phyloP scores from a whole-genome alignment of 805 yeast species.

The Lachancea sp. region DNA sequence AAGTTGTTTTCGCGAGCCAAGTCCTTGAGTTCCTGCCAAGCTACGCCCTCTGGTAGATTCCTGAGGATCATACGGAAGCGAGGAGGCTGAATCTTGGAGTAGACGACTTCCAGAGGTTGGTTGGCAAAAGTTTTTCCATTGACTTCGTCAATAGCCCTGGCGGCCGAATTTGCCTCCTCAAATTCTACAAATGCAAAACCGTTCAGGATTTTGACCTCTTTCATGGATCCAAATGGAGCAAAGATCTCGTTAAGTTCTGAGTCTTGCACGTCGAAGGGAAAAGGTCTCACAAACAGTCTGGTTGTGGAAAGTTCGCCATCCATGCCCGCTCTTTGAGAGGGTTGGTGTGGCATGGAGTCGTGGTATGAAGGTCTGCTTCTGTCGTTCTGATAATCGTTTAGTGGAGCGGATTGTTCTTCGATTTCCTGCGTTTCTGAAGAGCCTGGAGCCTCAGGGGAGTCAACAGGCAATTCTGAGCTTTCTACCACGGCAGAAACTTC shows the following conservation, averaged over 20 bases:
- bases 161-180: constrained; percentile 63
- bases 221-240: constrained; percentile 57
- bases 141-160: constrained; percentile 67
- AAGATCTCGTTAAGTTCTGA: constrained; percentile 67
- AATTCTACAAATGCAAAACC: constrained; percentile 90
- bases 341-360: background rate
- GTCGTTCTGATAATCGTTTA: constrained; percentile 12
- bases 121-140: constrained; percentile 64
- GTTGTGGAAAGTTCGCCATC: constrained; percentile 38
- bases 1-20: constrained; percentile 71
- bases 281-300: constrained; percentile 56
- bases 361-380: constrained; percentile 1
- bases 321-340: constrained; percentile 1
- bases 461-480: constrained; percentile 10
- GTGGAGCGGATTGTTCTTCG: constrained; percentile 17
- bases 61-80: constrained; percentile 65
- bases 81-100: constrained; percentile 49
- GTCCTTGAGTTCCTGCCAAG: constrained; percentile 90
- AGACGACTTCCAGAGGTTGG: constrained; percentile 41
- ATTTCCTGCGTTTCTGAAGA: constrained; percentile 7
- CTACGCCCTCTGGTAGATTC: constrained; percentile 66
- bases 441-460: constrained; percentile 9
- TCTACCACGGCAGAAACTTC: constrained; percentile 3
- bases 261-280: constrained; percentile 46
- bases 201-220: constrained; percentile 63